These are phyloP conservation scores for Mesotaenium endlicherianum DNA, from an alignment of 139 green algal genomes.

Conservation along the genomic window DNA sequence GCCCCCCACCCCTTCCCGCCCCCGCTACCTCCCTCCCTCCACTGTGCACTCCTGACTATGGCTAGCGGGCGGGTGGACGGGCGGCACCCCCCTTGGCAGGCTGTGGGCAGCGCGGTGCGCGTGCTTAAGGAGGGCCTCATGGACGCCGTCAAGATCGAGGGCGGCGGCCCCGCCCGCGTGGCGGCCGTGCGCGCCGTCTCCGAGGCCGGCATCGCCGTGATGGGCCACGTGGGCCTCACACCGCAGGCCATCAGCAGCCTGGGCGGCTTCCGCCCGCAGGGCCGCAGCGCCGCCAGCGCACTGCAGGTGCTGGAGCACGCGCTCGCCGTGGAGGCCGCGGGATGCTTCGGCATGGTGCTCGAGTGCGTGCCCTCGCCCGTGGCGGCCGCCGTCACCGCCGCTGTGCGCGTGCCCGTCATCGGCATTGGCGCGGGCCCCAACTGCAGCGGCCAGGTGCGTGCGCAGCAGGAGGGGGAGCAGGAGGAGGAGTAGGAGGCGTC, in stretches of 20 bases:
- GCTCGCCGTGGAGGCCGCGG: constrained; percentile 76
- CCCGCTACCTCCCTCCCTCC: too few species aligned
- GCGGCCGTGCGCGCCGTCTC: constrained; percentile 75
- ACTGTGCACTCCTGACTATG: too few species aligned
- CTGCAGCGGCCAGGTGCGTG: constrained; percentile 77
- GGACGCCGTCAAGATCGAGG: constrained; percentile 97
- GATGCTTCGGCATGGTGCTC: constrained; percentile 92
- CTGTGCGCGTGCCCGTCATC: constrained; percentile 91
- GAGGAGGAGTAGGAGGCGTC: too few species aligned
- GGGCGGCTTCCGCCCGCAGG: constrained; percentile 91
- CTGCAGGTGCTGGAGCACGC: constrained; percentile 56
- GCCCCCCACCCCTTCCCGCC: too few species aligned
- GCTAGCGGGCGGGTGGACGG: too few species aligned
- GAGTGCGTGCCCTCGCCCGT: constrained; percentile 92
- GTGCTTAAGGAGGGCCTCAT: constrained; percentile 95
- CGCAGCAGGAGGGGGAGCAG: too few species aligned
- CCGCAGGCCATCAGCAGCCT: constrained; percentile 82
- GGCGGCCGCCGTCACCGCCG: constrained; percentile 79
- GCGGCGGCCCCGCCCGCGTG: constrained; percentile 67
- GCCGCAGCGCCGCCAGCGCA: constrained; percentile 69
- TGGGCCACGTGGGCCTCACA: constrained; percentile 95
- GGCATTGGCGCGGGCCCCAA: constrained; percentile 88
- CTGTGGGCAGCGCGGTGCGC: constrained; percentile 73
- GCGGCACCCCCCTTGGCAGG: constrained; percentile 58
- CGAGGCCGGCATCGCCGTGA: constrained; percentile 91